A percentile compares a stretch with the other conserved stretches of the same genome.
Conservation (phyloP, 129 eudicot species). For the Lactuca sativa region DNA sequence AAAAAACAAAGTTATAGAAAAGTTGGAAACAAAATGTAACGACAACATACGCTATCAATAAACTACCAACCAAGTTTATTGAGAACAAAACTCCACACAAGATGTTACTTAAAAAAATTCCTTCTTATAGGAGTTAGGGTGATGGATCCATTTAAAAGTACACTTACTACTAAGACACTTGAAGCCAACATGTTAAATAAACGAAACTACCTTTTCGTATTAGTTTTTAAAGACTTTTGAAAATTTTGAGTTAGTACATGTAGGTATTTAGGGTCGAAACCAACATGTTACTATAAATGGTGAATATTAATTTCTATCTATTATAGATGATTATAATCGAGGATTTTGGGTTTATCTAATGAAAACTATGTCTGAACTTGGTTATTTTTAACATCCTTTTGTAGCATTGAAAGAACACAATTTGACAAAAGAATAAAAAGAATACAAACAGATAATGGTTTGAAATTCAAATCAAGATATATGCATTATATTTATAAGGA, state of each 20-base stretch:
- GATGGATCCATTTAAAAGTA: too few relatives aligned
- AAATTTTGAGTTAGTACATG: neutral
- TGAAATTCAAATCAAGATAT: neutral
- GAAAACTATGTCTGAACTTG: neutral
- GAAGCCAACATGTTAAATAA: too few relatives aligned
- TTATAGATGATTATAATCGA: neutral
- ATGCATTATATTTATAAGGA: neutral
- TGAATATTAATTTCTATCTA: neutral
- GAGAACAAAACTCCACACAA: too few relatives aligned
- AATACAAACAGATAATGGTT: neutral
- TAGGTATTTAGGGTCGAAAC: neutral
- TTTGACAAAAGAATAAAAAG: neutral
- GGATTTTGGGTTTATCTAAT: neutral
- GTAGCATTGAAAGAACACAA: neutral
- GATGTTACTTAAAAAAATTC: too few relatives aligned
- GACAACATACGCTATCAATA: too few relatives aligned
- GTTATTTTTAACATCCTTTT: too few relatives aligned
- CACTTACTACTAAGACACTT: too few relatives aligned
- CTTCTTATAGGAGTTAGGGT: too few relatives aligned
- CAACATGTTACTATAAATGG: neutral
- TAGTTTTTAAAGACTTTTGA: neutral
- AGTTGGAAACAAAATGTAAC: too few relatives aligned
- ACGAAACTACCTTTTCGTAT: neutral
- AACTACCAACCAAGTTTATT: too few relatives aligned
- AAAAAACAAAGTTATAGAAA: too few relatives aligned